phyloP scores from a whole-genome alignment of 2,329 filamentous ascomycete genomes.

The Rhytidhysteron rufulum region DNA sequence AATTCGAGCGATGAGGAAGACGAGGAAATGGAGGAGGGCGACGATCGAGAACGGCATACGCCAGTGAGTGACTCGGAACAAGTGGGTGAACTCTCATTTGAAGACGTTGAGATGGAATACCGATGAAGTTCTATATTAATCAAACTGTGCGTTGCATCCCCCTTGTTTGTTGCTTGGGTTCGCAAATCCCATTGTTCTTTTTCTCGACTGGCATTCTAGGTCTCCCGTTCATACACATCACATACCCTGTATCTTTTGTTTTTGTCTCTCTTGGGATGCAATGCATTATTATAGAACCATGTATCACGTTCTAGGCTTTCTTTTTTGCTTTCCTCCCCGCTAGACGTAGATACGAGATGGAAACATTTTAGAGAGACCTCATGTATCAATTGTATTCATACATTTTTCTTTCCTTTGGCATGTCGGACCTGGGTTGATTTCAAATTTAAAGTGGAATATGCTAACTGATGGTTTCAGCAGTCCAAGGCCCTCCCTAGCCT shows the following conservation, averaged over 20 bases:
- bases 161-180: constrained; percentile 4
- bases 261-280: background rate
- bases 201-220: background rate
- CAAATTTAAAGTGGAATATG: no score
- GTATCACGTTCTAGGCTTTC: no score
- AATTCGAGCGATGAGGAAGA: constrained; percentile 96
- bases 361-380: background rate
- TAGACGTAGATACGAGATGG: background rate
- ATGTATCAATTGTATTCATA: background rate
- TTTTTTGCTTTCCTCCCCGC: background rate
- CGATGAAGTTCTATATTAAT: constrained; percentile 41
- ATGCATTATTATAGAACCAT: background rate
- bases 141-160: constrained; percentile 34
- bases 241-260: constrained; percentile 1
- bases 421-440: no score
- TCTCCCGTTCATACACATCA: background rate
- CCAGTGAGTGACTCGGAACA: constrained; percentile 56
- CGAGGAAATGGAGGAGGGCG: constrained; percentile 84
- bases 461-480: constrained; percentile 1
- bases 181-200: no score
- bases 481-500: constrained; percentile 39
- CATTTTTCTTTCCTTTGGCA: background rate
- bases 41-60: constrained; percentile 53
- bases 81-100: constrained; percentile 64
- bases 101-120: constrained; percentile 59